Conservation (phyloP, 176 grass and related monocot genomes). For the Zea luxurians region DNA sequence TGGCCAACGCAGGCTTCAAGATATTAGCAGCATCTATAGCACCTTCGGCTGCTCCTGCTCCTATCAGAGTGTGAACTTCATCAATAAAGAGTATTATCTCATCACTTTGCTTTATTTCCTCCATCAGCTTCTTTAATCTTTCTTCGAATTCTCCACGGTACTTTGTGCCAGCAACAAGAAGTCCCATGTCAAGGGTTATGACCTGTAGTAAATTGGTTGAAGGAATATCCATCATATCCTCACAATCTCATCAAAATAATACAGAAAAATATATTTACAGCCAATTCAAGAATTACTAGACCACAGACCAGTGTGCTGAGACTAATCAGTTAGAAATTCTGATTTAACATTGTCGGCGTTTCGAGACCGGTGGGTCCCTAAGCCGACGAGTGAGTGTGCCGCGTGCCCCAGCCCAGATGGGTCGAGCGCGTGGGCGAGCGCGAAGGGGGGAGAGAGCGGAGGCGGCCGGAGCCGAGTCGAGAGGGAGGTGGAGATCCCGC, state of each 20-base stretch:
- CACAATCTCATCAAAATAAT: constrained; percentile 31
- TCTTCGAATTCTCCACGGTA: constrained; percentile 98
- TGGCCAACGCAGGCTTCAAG: constrained; percentile 76
- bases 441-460: no score
- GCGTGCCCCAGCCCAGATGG: no score
- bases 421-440: no score
- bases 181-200: constrained; percentile 93
- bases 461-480: no score
- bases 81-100: constrained; percentile 98
- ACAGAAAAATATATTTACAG: background rate
- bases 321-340: constrained; percentile 14
- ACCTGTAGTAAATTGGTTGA: constrained; percentile 54
- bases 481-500: no score
- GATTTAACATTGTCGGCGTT: no score
- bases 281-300: background rate
- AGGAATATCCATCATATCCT: constrained; percentile 23
- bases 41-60: constrained; percentile 90
- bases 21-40: constrained; percentile 65
- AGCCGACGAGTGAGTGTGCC: no score
- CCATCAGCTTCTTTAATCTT: constrained; percentile 96
- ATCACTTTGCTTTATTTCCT: constrained; percentile 95
- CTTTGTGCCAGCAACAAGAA: constrained; percentile 95
- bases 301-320: background rate
- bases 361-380: no score
- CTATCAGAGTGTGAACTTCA: constrained; percentile 96